Percentiles rank a stretch among this genome's conserved stretches.
Evolutionary conservation across 2,329 filamentous ascomycete species (phyloP).

Genomic region (Epichloe hybrida): DNA sequence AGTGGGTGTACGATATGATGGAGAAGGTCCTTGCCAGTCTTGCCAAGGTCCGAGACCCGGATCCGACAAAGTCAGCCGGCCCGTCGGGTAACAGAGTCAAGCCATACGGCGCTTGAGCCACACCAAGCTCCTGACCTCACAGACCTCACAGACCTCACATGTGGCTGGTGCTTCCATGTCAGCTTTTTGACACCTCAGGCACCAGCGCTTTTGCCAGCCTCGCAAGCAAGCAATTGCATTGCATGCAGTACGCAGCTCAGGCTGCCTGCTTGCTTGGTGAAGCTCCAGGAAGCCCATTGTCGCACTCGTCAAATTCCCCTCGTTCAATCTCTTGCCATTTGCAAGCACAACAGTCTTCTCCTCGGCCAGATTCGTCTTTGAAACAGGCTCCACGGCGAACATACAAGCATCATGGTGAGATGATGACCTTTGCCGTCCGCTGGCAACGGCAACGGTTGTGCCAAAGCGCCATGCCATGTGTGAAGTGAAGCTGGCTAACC

Average conservation of each 20-base stretch:
- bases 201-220: neutral
- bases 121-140: neutral
- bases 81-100: neutral
- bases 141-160: neutral
- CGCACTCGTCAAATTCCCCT: slow-evolving; percentile 1
- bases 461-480: neutral
- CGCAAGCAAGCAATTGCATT: neutral
- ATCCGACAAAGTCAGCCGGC: neutral
- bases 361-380: neutral
- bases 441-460: neutral
- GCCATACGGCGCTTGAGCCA: neutral
- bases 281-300: slow-evolving; percentile 17
- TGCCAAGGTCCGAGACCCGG: neutral
- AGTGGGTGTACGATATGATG: too few species aligned
- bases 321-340: neutral
- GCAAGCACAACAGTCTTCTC: neutral
- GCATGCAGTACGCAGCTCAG: slow-evolving; percentile 2
- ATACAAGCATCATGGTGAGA: slow-evolving; percentile 10
- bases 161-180: neutral
- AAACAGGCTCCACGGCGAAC: slow-evolving; percentile 1
- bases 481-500: slow-evolving; percentile 4
- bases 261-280: slow-evolving; percentile 8
- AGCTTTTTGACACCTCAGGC: slow-evolving; percentile 2
- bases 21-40: too few species aligned
- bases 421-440: slow-evolving; percentile 5